phyloP scores from a whole-genome alignment of 176 grass and related monocot species.

The Otatea glauca region DNA sequence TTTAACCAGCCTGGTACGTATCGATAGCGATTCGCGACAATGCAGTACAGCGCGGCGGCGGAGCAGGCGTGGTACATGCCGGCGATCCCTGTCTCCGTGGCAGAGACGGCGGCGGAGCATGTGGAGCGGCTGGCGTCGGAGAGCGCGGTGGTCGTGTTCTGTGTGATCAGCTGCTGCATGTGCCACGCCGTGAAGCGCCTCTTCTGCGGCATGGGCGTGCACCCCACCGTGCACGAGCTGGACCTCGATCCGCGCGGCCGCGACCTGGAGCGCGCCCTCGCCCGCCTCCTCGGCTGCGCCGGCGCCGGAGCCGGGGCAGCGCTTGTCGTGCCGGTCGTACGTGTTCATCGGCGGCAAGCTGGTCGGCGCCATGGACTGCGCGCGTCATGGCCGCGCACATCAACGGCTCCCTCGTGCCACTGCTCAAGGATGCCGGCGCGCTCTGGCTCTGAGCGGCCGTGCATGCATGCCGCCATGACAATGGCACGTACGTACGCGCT shows the following conservation, averaged over 20 bases:
- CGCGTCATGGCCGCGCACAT: slow-evolving; percentile 98
- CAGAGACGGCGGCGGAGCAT: slow-evolving; percentile 67
- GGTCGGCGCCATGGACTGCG: slow-evolving; percentile 91
- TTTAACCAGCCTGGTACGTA: neutral
- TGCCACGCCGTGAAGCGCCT: slow-evolving; percentile 99
- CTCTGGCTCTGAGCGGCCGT: slow-evolving; percentile 69
- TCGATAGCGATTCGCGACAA: slow-evolving; percentile 40
- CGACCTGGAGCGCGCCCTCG: slow-evolving; percentile 82
- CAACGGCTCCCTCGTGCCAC: slow-evolving; percentile 86
- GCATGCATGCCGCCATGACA: neutral
- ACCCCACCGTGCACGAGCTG: slow-evolving; percentile 90
- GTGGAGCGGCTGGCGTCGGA: slow-evolving; percentile 90
- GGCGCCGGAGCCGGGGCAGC: neutral
- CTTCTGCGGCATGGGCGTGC: slow-evolving; percentile 98
- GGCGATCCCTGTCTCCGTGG: slow-evolving; percentile 22
- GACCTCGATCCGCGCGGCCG: slow-evolving; percentile 78
- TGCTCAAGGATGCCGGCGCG: slow-evolving; percentile 93
- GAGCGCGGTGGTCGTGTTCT: slow-evolving; percentile 97
- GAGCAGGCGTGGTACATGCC: slow-evolving; percentile 76
- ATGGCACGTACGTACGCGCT: neutral
- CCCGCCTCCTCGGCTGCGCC: slow-evolving; percentile 55
- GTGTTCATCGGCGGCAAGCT: slow-evolving; percentile 94
- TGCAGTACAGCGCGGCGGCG: slow-evolving; percentile 88
- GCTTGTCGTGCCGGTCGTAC: slow-evolving; percentile 68
- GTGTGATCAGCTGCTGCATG: slow-evolving; percentile 99